Conservation (phyloP, 2,329 filamentous ascomycete species). For the Fusarium foetens region DNA sequence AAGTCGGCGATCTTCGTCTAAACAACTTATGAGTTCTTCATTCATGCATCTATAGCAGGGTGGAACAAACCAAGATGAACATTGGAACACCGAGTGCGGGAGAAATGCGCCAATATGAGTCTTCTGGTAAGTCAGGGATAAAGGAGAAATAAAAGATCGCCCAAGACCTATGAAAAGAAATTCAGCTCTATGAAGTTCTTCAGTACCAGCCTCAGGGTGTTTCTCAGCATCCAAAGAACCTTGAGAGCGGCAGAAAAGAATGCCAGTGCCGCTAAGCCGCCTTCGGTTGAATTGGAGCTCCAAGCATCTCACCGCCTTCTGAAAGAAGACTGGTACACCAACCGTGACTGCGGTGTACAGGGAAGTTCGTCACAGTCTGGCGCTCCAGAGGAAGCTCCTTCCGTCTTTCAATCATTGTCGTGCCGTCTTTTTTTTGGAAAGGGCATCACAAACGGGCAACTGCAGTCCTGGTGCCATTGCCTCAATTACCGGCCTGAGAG, state of each 20-base stretch:
- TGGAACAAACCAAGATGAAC: slow-evolving; percentile 60
- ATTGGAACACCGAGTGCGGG: slow-evolving; percentile 46
- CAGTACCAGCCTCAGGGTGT: slow-evolving; percentile 2
- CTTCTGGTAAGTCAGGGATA: not conserved
- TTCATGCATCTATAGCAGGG: slow-evolving; percentile 14
- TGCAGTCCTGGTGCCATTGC: not conserved
- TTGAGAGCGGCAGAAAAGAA: slow-evolving; percentile 41
- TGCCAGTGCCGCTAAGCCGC: slow-evolving; percentile 5
- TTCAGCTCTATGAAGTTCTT: not conserved
- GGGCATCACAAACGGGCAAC: slow-evolving; percentile 11
- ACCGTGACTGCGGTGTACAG: slow-evolving; percentile 23
- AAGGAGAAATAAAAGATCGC: not conserved
- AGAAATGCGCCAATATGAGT: no score
- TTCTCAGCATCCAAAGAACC: slow-evolving; percentile 13
- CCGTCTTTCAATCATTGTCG: slow-evolving; percentile 24
- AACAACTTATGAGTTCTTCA: slow-evolving; percentile 23
- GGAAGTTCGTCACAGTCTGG: slow-evolving; percentile 28
- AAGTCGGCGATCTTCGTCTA: slow-evolving; percentile 95
- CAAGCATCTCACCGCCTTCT: slow-evolving; percentile 15
- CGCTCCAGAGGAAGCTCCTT: slow-evolving; percentile 15
- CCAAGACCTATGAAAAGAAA: slow-evolving; percentile 1
- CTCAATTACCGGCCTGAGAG: not conserved
- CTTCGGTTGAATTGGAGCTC: fast-evolving
- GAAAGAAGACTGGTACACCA: not conserved
- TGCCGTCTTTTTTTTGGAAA: slow-evolving; percentile 29